Base-by-base conservation (phyloP, 2,329 filamentous ascomycete genomes). In the Penicillium sp. region DNA sequence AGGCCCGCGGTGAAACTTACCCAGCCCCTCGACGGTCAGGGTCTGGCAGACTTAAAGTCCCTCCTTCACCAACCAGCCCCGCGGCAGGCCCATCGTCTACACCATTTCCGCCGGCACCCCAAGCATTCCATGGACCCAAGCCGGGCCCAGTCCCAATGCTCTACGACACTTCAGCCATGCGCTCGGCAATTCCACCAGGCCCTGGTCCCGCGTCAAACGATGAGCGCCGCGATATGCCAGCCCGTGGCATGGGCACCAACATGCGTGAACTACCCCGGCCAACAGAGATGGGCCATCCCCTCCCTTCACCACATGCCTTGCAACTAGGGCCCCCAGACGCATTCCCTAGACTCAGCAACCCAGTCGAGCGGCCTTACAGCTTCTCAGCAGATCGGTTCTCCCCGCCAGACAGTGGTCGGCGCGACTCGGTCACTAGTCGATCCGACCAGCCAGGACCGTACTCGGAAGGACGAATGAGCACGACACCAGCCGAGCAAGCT, bases 1-100 rank as follows among this genome's bases (percentile, higher is more conserved):
- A 70, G 54, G 64, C 67, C 32, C 65, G 64, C 29, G 69, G 69
- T 15, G 68, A 71, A 54, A 57, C 58, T 15, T 72, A 70, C 51
- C 68, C 68, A n/a, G 61, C 66, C 13, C 59, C 65, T 9, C 60
- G 65, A 29, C 54, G 64, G 24, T 55, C 57, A 9, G 55, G 54
- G 13, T 59, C 59, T 12, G 54, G 53, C 21, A 65, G 61, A 53
- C 45, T 56, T 15, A 68, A 66, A 45, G 53, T 55, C 12, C 56
- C 61, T 13, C 58, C 64, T 21, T 63, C 61, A 3, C 65, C 65
- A 17, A 62, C 62, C 19, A 68, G 62, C 48, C 63, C 64, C n/a
- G 57, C 60, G 6, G 54, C 47, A n/a, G 35, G 58, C n/a, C 55
- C 58, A n/a, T 52, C 58, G 15, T 52, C 53, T 19, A 51, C 59